Base-by-base conservation (phyloP, 2,329 filamentous ascomycete species). In the Paraphoma chrysanthemicola region DNA sequence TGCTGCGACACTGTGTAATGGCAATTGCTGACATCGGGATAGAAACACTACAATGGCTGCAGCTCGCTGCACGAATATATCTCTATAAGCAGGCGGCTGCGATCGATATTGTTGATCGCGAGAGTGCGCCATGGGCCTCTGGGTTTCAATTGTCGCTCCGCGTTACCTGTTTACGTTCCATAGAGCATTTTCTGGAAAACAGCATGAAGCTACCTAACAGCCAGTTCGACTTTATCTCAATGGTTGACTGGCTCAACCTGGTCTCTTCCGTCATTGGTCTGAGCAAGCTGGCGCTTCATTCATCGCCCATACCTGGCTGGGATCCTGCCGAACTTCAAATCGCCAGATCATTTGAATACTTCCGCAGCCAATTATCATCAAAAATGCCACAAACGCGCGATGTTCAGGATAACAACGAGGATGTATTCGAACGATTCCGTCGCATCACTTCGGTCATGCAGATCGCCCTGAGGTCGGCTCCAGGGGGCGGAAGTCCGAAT, bases 141-240 rank as follows among this genome's bases (percentile, higher is more conserved):
- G 73, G 73, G 1, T 76, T 73, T 29, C 70, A 73, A n/a, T 66
- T 76, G 18, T 73, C 72, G 2, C 54, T 74, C n/a, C 71, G 71
- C 18, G 66, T 76, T 4, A 66, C 67, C 16, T 65, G 63, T 30
- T 65, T 76, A 6, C 71, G 69, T 4, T 68, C 69, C 2, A 66
- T 73, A 14, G 73, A 76, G 44, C 68, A 74, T 36, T 75, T 73
- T 36, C 60, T 76, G 18, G 70, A 76, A 17, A 69, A 69, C 54
- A 70, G 67, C 52, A 62, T 63, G 14, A 70, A 74, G 36, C 56
- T 75, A 8, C 49, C 62, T 7, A 54, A 64, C 2, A 56, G 33
- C 30, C 69, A 75, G 30, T 76, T 69, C 53, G 68, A 72, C 16
- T 67, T 61, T 30, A 46, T 75, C 9, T 73, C 70, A 1, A 44